Base-by-base conservation (phyloP, 2,329 filamentous ascomycete species). In the Fusarium haematococcum region DNA sequence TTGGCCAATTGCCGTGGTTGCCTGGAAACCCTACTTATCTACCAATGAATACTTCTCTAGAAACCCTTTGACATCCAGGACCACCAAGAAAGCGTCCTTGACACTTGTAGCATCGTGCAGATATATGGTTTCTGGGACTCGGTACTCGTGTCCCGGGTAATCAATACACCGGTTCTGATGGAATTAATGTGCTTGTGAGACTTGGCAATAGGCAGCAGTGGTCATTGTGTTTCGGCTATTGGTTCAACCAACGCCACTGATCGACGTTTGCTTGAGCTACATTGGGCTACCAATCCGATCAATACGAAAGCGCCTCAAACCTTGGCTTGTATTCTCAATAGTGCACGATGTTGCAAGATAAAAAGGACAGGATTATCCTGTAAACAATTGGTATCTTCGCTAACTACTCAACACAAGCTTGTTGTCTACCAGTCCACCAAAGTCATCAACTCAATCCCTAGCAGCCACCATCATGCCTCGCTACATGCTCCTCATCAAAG, bases 401-500 rank as follows among this genome's bases (percentile, higher is more conserved):
- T 16, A 37, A 6, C 14, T 23, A 16, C n/a, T 0, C 2, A 16
- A 18, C n/a, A 32, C n/a, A 35, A 48, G 6, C 7, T 32, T 23
- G 11, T 8, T 39, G 0, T 27, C 11, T n/a, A 7, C 20, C 37
- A 14, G 16, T 10, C 6, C 25, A 35, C 32, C 54, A 25, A 20
- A 23, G 0, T 5, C 11, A 18, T 14, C 32, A 13, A 30, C 9
- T 39, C 3, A 27, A n/a, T 5, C 11, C 1, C 27, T 14, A 8
- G 16, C 16, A 48, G 25, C 16, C 23, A 18, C n/a, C 2, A n/a
- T 18, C 48, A 81, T 81, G 79, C 78, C 77, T 71, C 74, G 73
- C 30, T 81, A 75, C 56, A 80, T 80, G 63, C 73, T 80, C 37
- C 77, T 80, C 63, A 77, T 81, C 76, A 80, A 80, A 58, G 75